Conservation (phyloP, 805 yeast genomes). For the Starmerella apicola region DNA sequence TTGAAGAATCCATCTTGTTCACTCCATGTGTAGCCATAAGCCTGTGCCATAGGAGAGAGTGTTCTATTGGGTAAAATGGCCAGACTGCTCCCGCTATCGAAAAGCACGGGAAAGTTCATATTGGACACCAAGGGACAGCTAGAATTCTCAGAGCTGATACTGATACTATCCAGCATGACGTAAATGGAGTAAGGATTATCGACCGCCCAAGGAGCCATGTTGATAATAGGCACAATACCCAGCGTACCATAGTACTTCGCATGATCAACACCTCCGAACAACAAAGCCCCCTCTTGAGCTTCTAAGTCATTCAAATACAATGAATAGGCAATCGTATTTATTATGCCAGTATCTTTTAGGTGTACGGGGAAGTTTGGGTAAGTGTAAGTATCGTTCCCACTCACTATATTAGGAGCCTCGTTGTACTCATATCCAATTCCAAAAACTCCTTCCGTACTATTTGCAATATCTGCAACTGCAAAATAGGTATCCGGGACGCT, state of each 20-base stretch:
- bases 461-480: slow-evolving; percentile 57
- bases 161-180: slow-evolving; percentile 14
- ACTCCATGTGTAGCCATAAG: slow-evolving; percentile 30
- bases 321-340: slow-evolving; percentile 34
- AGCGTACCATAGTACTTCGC: slow-evolving; percentile 33
- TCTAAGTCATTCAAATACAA: slow-evolving; percentile 31
- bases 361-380: slow-evolving; percentile 26
- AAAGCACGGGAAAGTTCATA: slow-evolving; percentile 31
- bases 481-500: slow-evolving; percentile 40
- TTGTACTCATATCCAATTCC: slow-evolving; percentile 28
- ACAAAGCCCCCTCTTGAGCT: slow-evolving; percentile 28
- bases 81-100: slow-evolving; percentile 48
- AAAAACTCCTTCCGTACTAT: slow-evolving; percentile 53
- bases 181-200: slow-evolving; percentile 6
- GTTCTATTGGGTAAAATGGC: slow-evolving; percentile 34
- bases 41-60: slow-evolving; percentile 22
- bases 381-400: slow-evolving; percentile 10
- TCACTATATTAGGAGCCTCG: slow-evolving; percentile 21
- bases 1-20: slow-evolving; percentile 28
- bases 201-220: slow-evolving; percentile 5
- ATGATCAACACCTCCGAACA: slow-evolving; percentile 37
- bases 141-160: slow-evolving; percentile 1
- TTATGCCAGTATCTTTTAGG: slow-evolving; percentile 31
- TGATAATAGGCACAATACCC: slow-evolving; percentile 25
- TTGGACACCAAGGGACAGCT: slow-evolving; percentile 7